A percentile compares a stretch with the other conserved stretches of the same genome.
phyloP scores from a whole-genome alignment of 176 grass and related monocot genomes.

The Phyllostachys edulis region DNA sequence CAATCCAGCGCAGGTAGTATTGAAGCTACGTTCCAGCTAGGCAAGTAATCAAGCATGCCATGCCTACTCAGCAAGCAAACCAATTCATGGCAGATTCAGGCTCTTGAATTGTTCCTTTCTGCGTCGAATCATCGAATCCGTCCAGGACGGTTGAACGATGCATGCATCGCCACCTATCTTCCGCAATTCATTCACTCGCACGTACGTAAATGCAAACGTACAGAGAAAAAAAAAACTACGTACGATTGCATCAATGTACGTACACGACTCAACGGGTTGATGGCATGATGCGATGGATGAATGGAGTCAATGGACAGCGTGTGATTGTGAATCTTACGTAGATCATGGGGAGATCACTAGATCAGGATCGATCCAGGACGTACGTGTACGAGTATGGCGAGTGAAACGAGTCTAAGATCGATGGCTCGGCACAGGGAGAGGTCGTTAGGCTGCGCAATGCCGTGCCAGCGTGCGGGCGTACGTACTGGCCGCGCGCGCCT shows the following conservation, averaged over 20 bases:
- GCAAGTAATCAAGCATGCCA: not conserved
- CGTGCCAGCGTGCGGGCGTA: no score
- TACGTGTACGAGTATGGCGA: not conserved
- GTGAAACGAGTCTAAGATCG: not conserved
- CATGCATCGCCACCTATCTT: not conserved
- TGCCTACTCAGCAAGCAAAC: not conserved
- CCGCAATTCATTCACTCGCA: not conserved
- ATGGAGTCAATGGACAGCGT: not conserved
- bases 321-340: not conserved
- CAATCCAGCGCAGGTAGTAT: not conserved
- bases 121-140: not conserved
- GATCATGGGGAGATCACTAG: not conserved
- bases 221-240: not conserved
- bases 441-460: not conserved
- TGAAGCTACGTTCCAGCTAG: slow-evolving; percentile 11
- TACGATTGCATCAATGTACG: not conserved
- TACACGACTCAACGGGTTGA: not conserved
- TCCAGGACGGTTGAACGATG: not conserved
- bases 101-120: not conserved
- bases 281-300: not conserved
- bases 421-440: not conserved
- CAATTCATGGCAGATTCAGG: not conserved
- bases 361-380: not conserved
- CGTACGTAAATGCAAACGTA: not conserved
- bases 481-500: no score